Evolutionary conservation across 192 early-diverging fungal genomes (phyloP), one percentile per base, ranked within the genome.

Genomic region (Backusella psychrophila): DNA sequence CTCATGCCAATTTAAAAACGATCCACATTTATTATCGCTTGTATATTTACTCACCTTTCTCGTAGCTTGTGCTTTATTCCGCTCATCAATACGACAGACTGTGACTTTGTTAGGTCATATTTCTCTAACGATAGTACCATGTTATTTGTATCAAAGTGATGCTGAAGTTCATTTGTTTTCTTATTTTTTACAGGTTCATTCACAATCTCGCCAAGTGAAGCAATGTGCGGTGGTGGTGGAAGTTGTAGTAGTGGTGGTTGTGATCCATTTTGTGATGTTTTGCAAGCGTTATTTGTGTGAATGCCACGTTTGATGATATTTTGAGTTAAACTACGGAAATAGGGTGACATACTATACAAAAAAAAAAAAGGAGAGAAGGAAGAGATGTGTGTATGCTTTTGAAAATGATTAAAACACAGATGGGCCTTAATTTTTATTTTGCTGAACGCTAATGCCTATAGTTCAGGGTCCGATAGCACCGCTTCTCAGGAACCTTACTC

Each of bases 141-240:
- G 46, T 89, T 87, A 76, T 94, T 90, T 3, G 95, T 96, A 77
- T 95, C 90, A 78, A 96, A 96, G 74, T 91, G 78, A 71, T 85
- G 86, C 56, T 86, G 69, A 21, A 63, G 52, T 3, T 72, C 53
- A 49, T 41, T 33, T 34, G 31, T 49, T 67, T 15, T 79, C n/a
- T 21, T 19, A 74, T 79, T 69, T 66, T 39, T 26, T 31, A 56
- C 29, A 15, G 49, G 38, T 23, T 35, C 67, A 63, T 56, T 56
- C 26, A 72, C 21, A 67, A 72, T 65, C 66, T 52, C 66, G 69
- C 39, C 26, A 12, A 23, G 31, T 68, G 65, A 29, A 7, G 33
- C 53, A 35, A 21, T 74, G 34, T 34, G 72, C 6, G 52, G 3
- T 59, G 49, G 21, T 5, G 41, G 21, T 14, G 41, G 35, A 12